These are phyloP conservation scores for Metschnikowia baotianmanensis DNA, from an alignment of 805 yeast species.

Conservation along the genomic window DNA sequence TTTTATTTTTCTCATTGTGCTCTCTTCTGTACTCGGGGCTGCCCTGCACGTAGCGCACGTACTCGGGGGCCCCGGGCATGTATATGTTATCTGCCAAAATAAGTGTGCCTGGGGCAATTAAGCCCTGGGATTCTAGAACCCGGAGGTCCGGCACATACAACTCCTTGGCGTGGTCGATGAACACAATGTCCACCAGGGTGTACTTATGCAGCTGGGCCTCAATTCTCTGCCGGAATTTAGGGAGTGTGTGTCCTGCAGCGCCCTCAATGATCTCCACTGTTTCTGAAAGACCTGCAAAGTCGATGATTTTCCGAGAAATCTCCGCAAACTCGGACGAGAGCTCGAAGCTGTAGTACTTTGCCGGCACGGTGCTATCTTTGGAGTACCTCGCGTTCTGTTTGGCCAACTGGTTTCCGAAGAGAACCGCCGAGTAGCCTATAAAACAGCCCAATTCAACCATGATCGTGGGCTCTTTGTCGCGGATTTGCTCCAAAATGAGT, in stretches of 20 bases:
- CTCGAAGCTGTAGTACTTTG: constrained; percentile 36
- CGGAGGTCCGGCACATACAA: constrained; percentile 42
- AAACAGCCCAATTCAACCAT: constrained; percentile 35
- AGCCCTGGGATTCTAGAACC: constrained; percentile 37
- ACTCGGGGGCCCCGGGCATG: constrained; percentile 40
- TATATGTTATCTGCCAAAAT: constrained; percentile 39
- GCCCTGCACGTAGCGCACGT: constrained; percentile 34
- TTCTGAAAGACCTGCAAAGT: constrained; percentile 32
- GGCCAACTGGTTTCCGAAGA: constrained; percentile 28
- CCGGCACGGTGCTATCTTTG: constrained; percentile 13
- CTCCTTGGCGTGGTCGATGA: constrained; percentile 42
- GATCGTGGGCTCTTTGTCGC: constrained; percentile 22
- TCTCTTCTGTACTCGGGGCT: constrained; percentile 37
- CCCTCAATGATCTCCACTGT: constrained; percentile 35
- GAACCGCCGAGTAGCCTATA: constrained; percentile 38
- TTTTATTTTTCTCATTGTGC: constrained; percentile 25
- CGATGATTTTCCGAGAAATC: constrained; percentile 28
- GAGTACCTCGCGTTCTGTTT: constrained; percentile 16
- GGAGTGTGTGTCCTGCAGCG: constrained; percentile 28
- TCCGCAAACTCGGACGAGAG: constrained; percentile 29
- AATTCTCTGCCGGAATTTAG: constrained; percentile 22
- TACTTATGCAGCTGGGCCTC: constrained; percentile 9
- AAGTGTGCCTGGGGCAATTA: constrained; percentile 39
- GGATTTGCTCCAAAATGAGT: constrained; percentile 24
- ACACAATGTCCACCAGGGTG: constrained; percentile 32